Conservation (phyloP, 169 alveolate genomes). For the Plasmodium yoelii region DNA sequence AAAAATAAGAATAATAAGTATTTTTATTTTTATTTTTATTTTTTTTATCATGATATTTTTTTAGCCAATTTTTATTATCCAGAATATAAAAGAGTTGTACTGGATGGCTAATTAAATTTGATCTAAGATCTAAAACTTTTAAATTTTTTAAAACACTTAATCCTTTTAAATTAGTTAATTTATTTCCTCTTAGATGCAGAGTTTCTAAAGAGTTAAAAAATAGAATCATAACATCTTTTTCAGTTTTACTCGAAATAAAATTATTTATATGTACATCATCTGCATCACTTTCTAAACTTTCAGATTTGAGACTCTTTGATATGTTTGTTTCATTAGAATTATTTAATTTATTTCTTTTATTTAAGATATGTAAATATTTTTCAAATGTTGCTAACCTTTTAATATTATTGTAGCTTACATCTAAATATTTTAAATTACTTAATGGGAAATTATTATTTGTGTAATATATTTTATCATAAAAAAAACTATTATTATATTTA, state of each 20-base stretch:
- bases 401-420: conserved; percentile 54
- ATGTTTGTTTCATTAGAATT: background rate
- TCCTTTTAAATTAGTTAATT: conserved; percentile 54
- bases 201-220: conserved; percentile 70
- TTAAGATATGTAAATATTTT: conserved; percentile 29
- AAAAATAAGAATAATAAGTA: conserved; percentile 23
- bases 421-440: conserved; percentile 24
- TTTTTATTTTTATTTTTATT: background rate
- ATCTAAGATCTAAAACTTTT: conserved; percentile 34
- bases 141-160: conserved; percentile 56
- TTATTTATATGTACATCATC: conserved; percentile 56
- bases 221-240: conserved; percentile 63
- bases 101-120: conserved; percentile 60
- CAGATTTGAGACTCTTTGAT: background rate
- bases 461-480: conserved; percentile 34
- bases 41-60: conserved; percentile 16
- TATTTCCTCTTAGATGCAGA: conserved; percentile 41
- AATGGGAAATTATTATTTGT: conserved; percentile 40
- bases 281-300: conserved; percentile 2
- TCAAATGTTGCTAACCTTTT: conserved; percentile 55
- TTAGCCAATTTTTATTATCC: conserved; percentile 56
- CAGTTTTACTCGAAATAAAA: conserved; percentile 32
- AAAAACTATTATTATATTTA: background rate
- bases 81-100: conserved; percentile 60
- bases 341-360: background rate